Percentiles rank a stretch among this genome's conserved stretches.
Conservation (phyloP, 2,329 filamentous ascomycete genomes). For the Scedosporium apiospermum region DNA sequence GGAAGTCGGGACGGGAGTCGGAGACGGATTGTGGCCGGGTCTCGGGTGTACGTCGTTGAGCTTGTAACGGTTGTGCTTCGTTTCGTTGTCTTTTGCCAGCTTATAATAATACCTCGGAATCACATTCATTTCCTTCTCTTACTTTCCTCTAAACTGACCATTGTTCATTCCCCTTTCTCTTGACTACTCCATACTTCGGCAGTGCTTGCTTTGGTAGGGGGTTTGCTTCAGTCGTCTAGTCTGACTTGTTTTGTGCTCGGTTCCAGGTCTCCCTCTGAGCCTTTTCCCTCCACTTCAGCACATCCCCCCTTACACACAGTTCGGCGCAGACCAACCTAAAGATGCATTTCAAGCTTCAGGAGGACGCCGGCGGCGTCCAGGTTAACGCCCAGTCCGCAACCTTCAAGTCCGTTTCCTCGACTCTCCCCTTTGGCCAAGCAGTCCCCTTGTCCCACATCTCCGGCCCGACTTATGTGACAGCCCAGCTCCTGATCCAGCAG, state of each 20-base stretch:
- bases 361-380: slow-evolving; percentile 9
- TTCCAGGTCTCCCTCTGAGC: not conserved
- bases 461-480: slow-evolving; percentile 86
- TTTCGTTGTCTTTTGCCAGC: not conserved
- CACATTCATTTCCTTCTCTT: not conserved
- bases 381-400: slow-evolving; percentile 2
- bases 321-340: not conserved
- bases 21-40: not conserved
- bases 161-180: not conserved
- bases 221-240: not conserved
- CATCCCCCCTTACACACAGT: not conserved
- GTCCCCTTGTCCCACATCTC: slow-evolving; percentile 54
- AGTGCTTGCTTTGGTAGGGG: not conserved
- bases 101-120: not conserved
- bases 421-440: slow-evolving; percentile 46
- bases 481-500: slow-evolving; percentile 90
- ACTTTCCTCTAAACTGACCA: not conserved
- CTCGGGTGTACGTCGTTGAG: not conserved
- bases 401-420: slow-evolving; percentile 29
- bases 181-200: not conserved
- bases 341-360: slow-evolving; percentile 13
- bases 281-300: not conserved
- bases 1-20: not conserved
- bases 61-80: not conserved
- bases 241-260: not conserved